Percentiles rank a stretch among this genome's conserved stretches.
Evolutionary conservation across 148 eudicot species (phyloP).

Genomic region (Dianthus caryophyllus): DNA sequence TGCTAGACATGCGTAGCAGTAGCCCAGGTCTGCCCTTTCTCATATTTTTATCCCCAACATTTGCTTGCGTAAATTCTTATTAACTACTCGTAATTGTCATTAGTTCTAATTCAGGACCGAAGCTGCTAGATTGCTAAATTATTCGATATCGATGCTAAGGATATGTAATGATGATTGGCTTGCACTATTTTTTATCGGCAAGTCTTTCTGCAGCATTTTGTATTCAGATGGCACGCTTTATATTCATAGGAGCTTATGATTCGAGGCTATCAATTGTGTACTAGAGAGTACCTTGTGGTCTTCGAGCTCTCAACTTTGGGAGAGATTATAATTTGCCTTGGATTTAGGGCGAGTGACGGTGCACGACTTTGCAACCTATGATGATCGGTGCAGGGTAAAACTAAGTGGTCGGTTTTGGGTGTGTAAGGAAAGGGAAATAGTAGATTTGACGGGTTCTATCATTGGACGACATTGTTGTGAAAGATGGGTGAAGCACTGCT

Average conservation of each 20-base stretch:
- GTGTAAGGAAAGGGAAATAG: too few relatives aligned
- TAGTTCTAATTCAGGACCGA: slow-evolving; percentile 15
- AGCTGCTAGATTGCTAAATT: slow-evolving; percentile 22
- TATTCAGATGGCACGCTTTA: not conserved
- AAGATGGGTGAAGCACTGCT: too few relatives aligned
- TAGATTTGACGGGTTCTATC: too few relatives aligned
- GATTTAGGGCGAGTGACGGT: too few relatives aligned
- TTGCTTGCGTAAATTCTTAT: not conserved
- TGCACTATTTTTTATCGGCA: not conserved
- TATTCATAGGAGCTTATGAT: not conserved
- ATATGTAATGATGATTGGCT: not conserved
- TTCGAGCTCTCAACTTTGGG: too few relatives aligned
- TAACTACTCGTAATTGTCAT: not conserved
- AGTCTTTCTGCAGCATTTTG: not conserved
- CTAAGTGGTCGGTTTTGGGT: too few relatives aligned
- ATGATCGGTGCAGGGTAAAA: too few relatives aligned
- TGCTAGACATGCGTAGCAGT: slow-evolving; percentile 28
- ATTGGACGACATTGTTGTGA: not conserved
- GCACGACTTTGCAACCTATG: too few relatives aligned
- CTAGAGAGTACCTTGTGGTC: not conserved
- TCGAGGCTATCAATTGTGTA: not conserved
- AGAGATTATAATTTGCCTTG: too few relatives aligned
- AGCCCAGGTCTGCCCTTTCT: slow-evolving; percentile 30
- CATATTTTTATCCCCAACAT: not conserved
- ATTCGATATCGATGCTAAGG: not conserved